A percentile compares a stretch with the other conserved stretches of the same genome.
These are phyloP conservation scores for Astrothelium subdiscretum DNA, from an alignment of 495 filamentous ascomycete genomes.

Conservation along the genomic window DNA sequence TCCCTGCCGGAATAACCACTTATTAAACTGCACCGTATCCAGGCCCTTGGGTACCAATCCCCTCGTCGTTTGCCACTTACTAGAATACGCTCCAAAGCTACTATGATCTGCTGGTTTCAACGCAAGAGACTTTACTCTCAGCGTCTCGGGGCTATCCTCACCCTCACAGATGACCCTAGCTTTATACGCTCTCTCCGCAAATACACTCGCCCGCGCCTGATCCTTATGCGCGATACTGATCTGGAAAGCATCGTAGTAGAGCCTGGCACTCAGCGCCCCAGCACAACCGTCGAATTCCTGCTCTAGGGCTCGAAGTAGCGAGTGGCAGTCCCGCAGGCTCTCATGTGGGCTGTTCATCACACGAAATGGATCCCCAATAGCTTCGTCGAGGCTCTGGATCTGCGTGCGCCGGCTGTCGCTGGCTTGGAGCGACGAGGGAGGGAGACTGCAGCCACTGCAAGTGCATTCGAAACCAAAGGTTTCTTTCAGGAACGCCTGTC, in stretches of 20 bases:
- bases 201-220: conserved; percentile 33
- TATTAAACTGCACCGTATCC: conserved; percentile 23
- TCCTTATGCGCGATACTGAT: conserved; percentile 35
- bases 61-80: background rate
- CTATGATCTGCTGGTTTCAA: conserved; percentile 16
- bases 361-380: background rate
- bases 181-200: conserved; percentile 31
- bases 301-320: too few relatives aligned
- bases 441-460: conserved; percentile 5
- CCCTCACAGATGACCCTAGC: background rate
- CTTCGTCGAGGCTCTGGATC: background rate
- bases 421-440: background rate
- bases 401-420: background rate
- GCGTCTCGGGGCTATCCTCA: background rate
- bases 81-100: background rate
- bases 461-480: conserved; percentile 16
- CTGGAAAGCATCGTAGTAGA: conserved; percentile 34
- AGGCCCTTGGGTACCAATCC: background rate
- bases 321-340: too few relatives aligned
- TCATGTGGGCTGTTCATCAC: background rate
- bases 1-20: conserved; percentile 33
- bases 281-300: background rate
- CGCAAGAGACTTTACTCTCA: conserved; percentile 16
- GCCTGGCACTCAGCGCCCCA: background rate
- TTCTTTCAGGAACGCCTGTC: conserved; percentile 7